These are phyloP conservation scores for Volvox reticuliferus DNA, from an alignment of 139 green algal genomes.

Conservation along the genomic window DNA sequence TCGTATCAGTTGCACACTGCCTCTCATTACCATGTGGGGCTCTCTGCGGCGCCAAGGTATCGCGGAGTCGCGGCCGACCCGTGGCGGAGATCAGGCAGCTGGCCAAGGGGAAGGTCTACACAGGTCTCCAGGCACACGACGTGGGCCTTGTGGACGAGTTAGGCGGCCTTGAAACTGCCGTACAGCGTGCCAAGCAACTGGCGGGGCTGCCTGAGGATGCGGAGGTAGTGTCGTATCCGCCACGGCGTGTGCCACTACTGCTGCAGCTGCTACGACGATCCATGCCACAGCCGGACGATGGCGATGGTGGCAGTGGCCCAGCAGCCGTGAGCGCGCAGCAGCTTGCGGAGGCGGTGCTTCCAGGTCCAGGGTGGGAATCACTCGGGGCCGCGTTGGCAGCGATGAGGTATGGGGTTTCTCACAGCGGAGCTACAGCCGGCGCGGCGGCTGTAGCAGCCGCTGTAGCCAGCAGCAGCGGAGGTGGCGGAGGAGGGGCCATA, in stretches of 20 bases:
- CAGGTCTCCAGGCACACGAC: constrained; percentile 74
- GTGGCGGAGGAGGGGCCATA: not conserved
- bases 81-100: constrained; percentile 56
- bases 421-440: too few species aligned
- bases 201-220: constrained; percentile 53
- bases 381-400: not conserved
- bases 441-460: too few species aligned
- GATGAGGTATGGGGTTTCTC: not conserved
- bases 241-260: constrained; percentile 31
- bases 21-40: too few species aligned
- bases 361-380: not conserved
- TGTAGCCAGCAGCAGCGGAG: not conserved
- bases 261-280: constrained; percentile 39
- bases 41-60: constrained; percentile 52
- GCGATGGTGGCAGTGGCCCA: not conserved
- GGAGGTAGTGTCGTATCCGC: constrained; percentile 40
- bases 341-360: not conserved
- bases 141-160: constrained; percentile 86
- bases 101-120: constrained; percentile 92
- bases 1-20: too few species aligned
- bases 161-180: constrained; percentile 80
- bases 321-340: not conserved
- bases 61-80: constrained; percentile 47
- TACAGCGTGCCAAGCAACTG: constrained; percentile 84
- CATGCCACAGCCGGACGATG: not conserved